phyloP scores from a whole-genome alignment of 208 protist genomes.

The Leishmania turanica region DNA sequence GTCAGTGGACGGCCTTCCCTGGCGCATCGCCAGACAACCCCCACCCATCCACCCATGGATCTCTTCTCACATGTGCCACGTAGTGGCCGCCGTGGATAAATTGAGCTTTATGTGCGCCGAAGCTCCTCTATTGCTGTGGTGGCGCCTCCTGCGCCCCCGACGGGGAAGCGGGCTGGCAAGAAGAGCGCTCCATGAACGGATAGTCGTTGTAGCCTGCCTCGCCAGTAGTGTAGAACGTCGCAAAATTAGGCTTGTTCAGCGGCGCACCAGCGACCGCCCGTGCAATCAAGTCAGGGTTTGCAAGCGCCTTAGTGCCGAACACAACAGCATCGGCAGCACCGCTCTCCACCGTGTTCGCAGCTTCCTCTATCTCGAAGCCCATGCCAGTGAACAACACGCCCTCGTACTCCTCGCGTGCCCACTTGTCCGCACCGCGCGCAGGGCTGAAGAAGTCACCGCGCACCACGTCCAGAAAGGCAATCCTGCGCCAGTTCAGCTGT shows the following conservation, averaged over 20 bases:
- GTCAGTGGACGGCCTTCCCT: no score
- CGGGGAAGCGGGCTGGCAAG: background rate
- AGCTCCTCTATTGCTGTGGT: background rate
- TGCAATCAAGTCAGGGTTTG: conserved; percentile 74
- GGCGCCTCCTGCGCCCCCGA: background rate
- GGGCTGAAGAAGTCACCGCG: conserved; percentile 34
- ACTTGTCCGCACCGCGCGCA: conserved; percentile 35
- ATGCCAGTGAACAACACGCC: conserved; percentile 51
- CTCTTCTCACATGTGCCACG: background rate
- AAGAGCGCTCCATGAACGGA: conserved; percentile 15
- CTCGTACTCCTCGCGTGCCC: conserved; percentile 49
- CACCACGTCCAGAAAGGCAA: conserved; percentile 53
- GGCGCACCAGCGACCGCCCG: conserved; percentile 33
- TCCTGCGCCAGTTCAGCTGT: conserved; percentile 48
- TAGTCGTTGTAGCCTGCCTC: conserved; percentile 60
- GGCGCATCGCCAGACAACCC: no score
- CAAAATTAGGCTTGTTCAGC: conserved; percentile 33
- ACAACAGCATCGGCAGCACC: conserved; percentile 52
- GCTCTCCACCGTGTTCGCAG: conserved; percentile 34
- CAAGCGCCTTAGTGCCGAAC: conserved; percentile 60
- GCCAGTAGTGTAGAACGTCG: conserved; percentile 20
- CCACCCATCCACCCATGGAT: no score
- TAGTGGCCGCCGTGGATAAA: background rate
- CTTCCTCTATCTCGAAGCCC: conserved; percentile 47
- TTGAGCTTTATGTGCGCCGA: background rate